Evolutionary conservation across 805 yeast species (phyloP).

Genomic region (Spencermartinsiella europaea): DNA sequence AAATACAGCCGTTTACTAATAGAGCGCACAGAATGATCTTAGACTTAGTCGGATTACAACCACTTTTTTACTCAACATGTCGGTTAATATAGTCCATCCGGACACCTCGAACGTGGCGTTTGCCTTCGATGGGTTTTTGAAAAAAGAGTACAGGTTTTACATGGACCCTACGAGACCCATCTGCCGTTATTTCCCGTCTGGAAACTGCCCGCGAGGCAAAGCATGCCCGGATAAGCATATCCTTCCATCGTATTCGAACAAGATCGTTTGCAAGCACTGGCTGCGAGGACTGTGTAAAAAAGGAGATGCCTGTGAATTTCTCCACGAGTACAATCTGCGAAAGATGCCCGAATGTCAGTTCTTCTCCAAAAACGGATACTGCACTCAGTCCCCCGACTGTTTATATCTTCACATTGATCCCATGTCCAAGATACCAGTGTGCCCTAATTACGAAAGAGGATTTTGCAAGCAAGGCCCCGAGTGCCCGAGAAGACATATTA

Average conservation of each 20-base stretch:
- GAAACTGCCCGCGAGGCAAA: conserved; percentile 80
- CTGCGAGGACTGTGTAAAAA: conserved; percentile 93
- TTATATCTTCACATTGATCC: conserved; percentile 90
- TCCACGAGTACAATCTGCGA: conserved; percentile 89
- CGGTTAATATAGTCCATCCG: conserved; percentile 33
- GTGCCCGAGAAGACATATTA: conserved; percentile 75
- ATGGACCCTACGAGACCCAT: conserved; percentile 86
- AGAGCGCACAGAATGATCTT: too few species aligned
- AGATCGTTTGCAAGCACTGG: conserved; percentile 98
- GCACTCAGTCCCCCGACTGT: conserved; percentile 93
- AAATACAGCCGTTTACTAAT: background rate
- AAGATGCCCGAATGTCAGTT: conserved; percentile 97
- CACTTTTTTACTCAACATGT: too few species aligned
- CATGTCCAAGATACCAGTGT: conserved; percentile 78
- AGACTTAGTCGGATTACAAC: too few species aligned
- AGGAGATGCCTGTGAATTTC: conserved; percentile 91
- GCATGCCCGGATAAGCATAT: conserved; percentile 85
- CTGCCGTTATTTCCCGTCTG: conserved; percentile 66
- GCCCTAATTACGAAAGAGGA: conserved; percentile 77
- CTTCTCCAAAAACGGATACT: conserved; percentile 60
- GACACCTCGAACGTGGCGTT: conserved; percentile 40
- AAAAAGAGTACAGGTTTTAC: conserved; percentile 75
- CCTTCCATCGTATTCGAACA: conserved; percentile 56
- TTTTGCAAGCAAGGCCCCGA: conserved; percentile 90
- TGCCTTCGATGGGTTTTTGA: conserved; percentile 77